These are phyloP conservation scores for Prunus kanzakura DNA, from an alignment of 306 rosid species.

Conservation along the genomic window DNA sequence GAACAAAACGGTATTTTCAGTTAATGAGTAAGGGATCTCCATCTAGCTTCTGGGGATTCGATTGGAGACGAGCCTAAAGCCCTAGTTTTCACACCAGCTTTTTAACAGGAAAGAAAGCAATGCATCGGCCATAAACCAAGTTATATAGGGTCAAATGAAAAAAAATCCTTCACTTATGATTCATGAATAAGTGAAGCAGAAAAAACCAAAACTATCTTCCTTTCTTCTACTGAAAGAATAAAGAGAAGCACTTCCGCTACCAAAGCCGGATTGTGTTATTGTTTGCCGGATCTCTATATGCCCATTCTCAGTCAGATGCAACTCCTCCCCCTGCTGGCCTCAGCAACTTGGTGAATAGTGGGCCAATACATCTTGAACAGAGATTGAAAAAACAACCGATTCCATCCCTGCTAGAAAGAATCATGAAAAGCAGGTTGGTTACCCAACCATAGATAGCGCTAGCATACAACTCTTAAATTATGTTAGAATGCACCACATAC, in stretches of 20 bases:
- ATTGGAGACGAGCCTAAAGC: not conserved
- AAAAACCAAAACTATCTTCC: not conserved
- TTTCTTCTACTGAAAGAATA: not conserved
- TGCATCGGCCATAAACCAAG: not conserved
- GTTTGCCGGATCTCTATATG: not conserved
- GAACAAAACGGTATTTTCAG: not conserved
- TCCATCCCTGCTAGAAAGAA: not conserved
- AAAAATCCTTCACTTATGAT: not conserved
- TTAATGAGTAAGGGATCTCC: not conserved
- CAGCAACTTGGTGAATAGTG: not conserved
- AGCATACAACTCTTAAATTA: not conserved
- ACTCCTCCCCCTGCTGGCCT: not conserved
- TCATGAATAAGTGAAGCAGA: not conserved
- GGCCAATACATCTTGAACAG: conserved; percentile 2
- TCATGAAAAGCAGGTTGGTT: not conserved
- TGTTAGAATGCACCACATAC: not conserved
- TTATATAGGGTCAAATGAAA: not conserved
- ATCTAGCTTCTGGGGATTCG: not conserved
- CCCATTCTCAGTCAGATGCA: not conserved
- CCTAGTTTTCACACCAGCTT: not conserved
- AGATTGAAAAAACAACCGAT: not conserved
- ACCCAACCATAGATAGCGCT: not conserved
- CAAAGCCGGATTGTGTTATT: not conserved
- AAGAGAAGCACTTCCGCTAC: not conserved
- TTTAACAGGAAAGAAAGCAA: not conserved